These are phyloP conservation scores for Aschersonia sp. DNA, from an alignment of 2,329 filamentous ascomycete species.

Conservation along the genomic window DNA sequence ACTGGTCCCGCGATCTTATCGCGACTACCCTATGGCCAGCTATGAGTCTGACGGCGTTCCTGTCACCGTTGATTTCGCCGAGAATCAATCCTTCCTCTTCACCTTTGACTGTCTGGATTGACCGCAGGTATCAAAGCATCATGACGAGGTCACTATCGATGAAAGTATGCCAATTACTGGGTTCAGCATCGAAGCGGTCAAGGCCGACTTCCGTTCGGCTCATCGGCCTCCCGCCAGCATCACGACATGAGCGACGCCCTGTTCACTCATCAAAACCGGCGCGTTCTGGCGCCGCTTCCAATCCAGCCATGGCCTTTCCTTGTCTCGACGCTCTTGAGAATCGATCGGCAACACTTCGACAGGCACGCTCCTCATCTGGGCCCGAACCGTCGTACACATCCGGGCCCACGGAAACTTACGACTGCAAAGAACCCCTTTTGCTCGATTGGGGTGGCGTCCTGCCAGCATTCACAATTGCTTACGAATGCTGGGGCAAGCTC, in stretches of 20 bases:
- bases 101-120: neutral
- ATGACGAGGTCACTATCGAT: slow-evolving; percentile 7
- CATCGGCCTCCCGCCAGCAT: neutral
- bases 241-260: neutral
- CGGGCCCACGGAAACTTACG: slow-evolving; percentile 68
- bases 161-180: slow-evolving; percentile 4
- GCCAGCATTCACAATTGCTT: slow-evolving; percentile 77
- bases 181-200: neutral
- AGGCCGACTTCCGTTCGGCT: slow-evolving; percentile 1
- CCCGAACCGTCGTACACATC: slow-evolving; percentile 92
- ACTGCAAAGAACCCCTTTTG: slow-evolving; percentile 58
- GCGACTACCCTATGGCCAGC: neutral
- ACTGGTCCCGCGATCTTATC: neutral
- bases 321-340: slow-evolving; percentile 77
- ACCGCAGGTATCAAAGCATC: neutral
- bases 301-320: slow-evolving; percentile 78
- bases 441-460: slow-evolving; percentile 95
- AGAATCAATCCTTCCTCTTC: neutral
- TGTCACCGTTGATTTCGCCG: neutral
- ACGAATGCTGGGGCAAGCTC: slow-evolving; percentile 80
- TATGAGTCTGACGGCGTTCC: neutral
- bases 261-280: slow-evolving; percentile 5
- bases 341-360: slow-evolving; percentile 54
- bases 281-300: slow-evolving; percentile 38
- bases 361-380: slow-evolving; percentile 48